Base-by-base conservation (phyloP, 345 rosid genomes). In the Dimocarpus longan region DNA sequence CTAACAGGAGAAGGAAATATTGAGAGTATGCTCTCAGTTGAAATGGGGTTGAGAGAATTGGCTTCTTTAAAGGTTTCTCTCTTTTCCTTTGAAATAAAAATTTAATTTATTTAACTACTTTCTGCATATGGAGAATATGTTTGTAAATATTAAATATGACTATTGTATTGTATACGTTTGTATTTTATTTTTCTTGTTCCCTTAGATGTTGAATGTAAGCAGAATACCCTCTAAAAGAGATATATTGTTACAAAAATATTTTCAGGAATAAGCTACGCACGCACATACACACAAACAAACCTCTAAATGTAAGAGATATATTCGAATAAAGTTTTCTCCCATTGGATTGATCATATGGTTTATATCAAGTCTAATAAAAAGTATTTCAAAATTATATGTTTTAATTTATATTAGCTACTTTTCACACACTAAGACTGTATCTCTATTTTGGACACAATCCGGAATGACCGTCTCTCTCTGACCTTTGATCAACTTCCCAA, bases 11-110 rank as follows among this genome's bases (percentile, higher is more conserved):
- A 97, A 87, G 98, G 98, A 82, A 97, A 94, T 88, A 94, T 97
- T 42, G 99, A 97, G 89, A 93, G 93, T 82, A 93, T 94, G 95
- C 98, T 94, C 80, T 92, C 98, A 63, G 98, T 97, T 82, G 98
- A 93, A 87, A 97, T 97, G 98, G 98, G 95, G 81, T 84, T 97
- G 86, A 87, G 93, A 84, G 98, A 97, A 82, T 81, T 94, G 84
- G 92, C 97, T 22, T 91, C 96, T 76, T 83, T 97, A 63, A 97
- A 97, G 98, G 99, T 97, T 80, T 50, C 43, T 40, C 60, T 74
- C 57, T 76, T 28, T 77, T 13, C 6, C 13, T 2, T 67, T 42
- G 15, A 15, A 6, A 46, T 50, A 48, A 70, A 68, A 52, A 54
- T 46, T 67, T 64, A 68, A 62, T 32, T 6, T 0, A 13, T 50